These are phyloP conservation scores for Lachancea quebecensis DNA, from an alignment of 805 yeast genomes.

Conservation along the genomic window DNA sequence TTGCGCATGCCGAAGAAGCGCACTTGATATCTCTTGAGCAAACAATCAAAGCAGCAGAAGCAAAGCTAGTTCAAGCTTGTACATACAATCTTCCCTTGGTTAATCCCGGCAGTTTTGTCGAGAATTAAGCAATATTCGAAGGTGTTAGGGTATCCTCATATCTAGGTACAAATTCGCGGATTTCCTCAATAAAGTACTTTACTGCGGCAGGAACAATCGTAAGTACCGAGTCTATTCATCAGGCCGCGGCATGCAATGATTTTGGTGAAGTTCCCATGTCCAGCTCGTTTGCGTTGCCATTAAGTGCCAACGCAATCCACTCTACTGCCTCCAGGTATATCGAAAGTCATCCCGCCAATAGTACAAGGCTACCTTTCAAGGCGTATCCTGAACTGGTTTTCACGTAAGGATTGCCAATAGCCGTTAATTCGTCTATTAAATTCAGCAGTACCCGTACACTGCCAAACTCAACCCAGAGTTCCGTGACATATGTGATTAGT, in stretches of 20 bases:
- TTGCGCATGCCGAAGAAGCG: slow-evolving; percentile 6
- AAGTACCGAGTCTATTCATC: slow-evolving; percentile 6
- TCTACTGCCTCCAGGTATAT: slow-evolving; percentile 5
- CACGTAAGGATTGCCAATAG: slow-evolving; percentile 5
- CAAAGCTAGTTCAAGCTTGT: slow-evolving; percentile 5
- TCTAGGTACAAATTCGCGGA: slow-evolving; percentile 5
- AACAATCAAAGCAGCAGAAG: slow-evolving; percentile 3
- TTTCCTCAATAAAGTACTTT: slow-evolving; percentile 1
- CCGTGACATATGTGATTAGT: slow-evolving; percentile 4
- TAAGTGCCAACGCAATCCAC: slow-evolving; percentile 5
- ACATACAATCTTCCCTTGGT: slow-evolving; percentile 2
- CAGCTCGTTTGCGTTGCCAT: slow-evolving; percentile 4
- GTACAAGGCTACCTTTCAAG: background rate
- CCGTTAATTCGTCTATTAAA: background rate
- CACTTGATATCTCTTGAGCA: slow-evolving; percentile 4
- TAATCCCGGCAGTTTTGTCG: slow-evolving; percentile 1
- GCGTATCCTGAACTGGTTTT: slow-evolving; percentile 1
- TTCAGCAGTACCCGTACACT: slow-evolving; percentile 1
- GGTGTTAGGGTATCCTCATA: slow-evolving; percentile 7
- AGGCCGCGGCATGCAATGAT: slow-evolving; percentile 3
- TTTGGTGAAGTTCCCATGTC: slow-evolving; percentile 7
- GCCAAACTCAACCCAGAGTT: background rate
- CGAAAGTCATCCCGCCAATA: slow-evolving; percentile 1
- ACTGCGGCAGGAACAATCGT: slow-evolving; percentile 6
- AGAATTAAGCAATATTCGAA: slow-evolving; percentile 2